Evolutionary conservation across 1,139 yeast species (phyloP).

Genomic region (Pichia sp.): DNA sequence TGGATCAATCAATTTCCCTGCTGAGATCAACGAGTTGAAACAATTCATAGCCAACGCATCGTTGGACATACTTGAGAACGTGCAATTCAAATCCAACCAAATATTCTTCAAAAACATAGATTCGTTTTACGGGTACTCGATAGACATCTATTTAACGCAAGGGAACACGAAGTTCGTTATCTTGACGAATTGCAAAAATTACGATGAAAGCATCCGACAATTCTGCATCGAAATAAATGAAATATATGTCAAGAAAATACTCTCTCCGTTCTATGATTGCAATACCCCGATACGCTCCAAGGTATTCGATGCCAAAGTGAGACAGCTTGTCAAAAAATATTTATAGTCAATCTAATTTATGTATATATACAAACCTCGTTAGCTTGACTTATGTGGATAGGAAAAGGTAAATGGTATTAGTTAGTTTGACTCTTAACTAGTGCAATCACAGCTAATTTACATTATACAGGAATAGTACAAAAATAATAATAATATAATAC

Average conservation of each 20-base stretch:
- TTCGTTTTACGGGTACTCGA: slow-evolving; percentile 73
- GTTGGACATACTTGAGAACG: slow-evolving; percentile 81
- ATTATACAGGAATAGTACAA: neutral
- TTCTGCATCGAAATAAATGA: slow-evolving; percentile 86
- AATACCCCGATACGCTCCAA: slow-evolving; percentile 73
- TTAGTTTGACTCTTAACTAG: neutral
- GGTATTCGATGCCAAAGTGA: slow-evolving; percentile 72
- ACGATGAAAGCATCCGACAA: slow-evolving; percentile 67
- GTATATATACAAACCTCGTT: neutral
- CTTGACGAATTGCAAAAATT: slow-evolving; percentile 41
- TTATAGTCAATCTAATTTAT: slow-evolving; percentile 35
- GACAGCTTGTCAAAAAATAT: slow-evolving; percentile 71
- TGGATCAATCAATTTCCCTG: slow-evolving; percentile 62
- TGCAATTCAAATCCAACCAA: slow-evolving; percentile 70
- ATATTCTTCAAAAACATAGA: slow-evolving; percentile 76
- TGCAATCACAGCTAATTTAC: neutral
- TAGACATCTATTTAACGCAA: slow-evolving; percentile 82
- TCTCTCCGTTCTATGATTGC: slow-evolving; percentile 81
- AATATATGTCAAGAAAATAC: slow-evolving; percentile 73
- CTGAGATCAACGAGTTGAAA: slow-evolving; percentile 69
- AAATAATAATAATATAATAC: neutral
- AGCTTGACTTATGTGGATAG: neutral
- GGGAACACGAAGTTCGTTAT: slow-evolving; percentile 81
- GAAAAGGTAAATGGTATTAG: neutral
- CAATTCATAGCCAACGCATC: slow-evolving; percentile 89